Evolutionary conservation across 192 early-diverging fungal genomes (phyloP).

Genomic region (Rhizoclosmatium sp.): DNA sequence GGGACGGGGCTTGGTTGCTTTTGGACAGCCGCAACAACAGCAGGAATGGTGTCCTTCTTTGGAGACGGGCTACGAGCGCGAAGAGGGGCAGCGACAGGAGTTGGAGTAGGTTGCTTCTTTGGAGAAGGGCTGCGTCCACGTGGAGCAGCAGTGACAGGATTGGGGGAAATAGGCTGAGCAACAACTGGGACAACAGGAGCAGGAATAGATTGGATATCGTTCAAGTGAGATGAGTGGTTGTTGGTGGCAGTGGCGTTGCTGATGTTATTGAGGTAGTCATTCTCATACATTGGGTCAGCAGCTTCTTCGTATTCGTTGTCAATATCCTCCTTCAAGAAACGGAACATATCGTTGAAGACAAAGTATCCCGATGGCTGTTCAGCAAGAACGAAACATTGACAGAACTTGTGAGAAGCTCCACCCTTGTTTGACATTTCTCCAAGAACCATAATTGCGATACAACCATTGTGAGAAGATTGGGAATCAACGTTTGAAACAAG

Average conservation of each 20-base stretch:
- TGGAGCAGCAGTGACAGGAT: constrained; percentile 34
- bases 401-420: constrained; percentile 83
- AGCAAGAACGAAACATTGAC: constrained; percentile 91
- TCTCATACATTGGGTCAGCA: constrained; percentile 34
- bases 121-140: constrained; percentile 3
- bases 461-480: constrained; percentile 74
- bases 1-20: constrained; percentile 1
- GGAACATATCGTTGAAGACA: constrained; percentile 93
- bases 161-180: constrained; percentile 39
- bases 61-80: constrained; percentile 24
- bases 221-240: not conserved
- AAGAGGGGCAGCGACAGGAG: constrained; percentile 35
- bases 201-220: not conserved
- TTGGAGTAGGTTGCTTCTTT: constrained; percentile 27
- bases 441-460: constrained; percentile 89
- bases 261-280: constrained; percentile 28
- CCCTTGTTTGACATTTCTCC: constrained; percentile 91
- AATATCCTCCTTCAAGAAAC: constrained; percentile 90
- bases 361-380: constrained; percentile 91
- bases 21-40: constrained; percentile 20
- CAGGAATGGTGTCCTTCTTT: constrained; percentile 31
- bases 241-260: not conserved
- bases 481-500: constrained; percentile 88
- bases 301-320: constrained; percentile 64
- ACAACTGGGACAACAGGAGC: constrained; percentile 37